Evolutionary conservation across 2,329 filamentous ascomycete species (phyloP).

Genomic region (Ophiocordyceps australis): DNA sequence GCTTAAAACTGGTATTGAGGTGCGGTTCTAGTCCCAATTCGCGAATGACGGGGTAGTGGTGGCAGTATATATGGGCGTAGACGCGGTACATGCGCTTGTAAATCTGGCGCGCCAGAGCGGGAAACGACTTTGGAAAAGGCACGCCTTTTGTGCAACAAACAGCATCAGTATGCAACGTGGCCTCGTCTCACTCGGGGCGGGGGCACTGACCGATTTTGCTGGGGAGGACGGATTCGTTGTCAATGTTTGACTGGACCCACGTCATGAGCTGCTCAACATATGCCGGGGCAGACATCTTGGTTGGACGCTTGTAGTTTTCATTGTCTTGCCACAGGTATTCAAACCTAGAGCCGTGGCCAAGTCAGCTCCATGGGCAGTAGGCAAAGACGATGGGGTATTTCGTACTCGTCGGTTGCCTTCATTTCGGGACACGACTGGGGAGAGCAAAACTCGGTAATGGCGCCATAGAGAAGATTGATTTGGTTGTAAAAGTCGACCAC

Average conservation of each 20-base stretch:
- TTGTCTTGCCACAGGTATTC: conserved; percentile 98
- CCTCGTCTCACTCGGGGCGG: neutral
- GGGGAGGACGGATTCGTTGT: conserved; percentile 91
- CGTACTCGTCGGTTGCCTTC: conserved; percentile 98
- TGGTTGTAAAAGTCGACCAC: conserved; percentile 99
- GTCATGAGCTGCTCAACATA: conserved; percentile 97
- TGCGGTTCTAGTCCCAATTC: conserved; percentile 92
- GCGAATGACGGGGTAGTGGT: conserved; percentile 93
- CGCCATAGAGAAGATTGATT: conserved; percentile 95
- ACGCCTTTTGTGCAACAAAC: no score
- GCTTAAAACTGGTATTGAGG: conserved; percentile 98
- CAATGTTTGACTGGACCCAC: conserved; percentile 90
- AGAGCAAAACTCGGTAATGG: conserved; percentile 98
- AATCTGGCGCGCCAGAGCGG: conserved; percentile 75
- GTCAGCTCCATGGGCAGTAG: neutral
- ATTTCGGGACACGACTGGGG: conserved; percentile 95
- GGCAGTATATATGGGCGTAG: conserved; percentile 98
- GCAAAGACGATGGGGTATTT: neutral
- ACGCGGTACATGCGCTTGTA: conserved; percentile 99
- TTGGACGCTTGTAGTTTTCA: conserved; percentile 85
- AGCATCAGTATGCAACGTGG: conserved; percentile 5
- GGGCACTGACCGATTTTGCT: conserved; percentile 55
- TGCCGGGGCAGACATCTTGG: conserved; percentile 92
- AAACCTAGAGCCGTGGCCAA: conserved; percentile 37
- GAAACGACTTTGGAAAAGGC: conserved; percentile 86